phyloP scores from a whole-genome alignment of 2,329 filamentous ascomycete species.

The Ophiocordyceps sinensis region DNA sequence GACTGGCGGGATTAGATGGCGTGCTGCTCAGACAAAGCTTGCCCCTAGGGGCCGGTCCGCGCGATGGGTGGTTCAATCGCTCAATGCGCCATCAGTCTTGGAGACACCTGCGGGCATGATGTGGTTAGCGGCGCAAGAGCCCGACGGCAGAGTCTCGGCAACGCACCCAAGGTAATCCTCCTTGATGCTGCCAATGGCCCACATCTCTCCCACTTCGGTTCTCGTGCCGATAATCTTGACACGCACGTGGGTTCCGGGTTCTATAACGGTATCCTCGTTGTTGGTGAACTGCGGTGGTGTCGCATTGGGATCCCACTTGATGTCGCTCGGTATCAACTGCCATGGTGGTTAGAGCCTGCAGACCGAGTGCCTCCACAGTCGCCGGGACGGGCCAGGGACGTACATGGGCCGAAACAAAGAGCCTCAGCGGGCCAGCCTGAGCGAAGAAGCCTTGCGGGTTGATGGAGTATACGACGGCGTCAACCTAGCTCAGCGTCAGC shows the following conservation, averaged over 20 bases:
- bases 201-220: conserved; percentile 89
- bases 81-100: conserved; percentile 5
- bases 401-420: conserved; percentile 76
- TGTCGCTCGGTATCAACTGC: conserved; percentile 78
- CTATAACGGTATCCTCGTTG: conserved; percentile 84
- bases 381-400: conserved; percentile 14
- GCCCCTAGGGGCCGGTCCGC: not conserved
- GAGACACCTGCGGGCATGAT: conserved; percentile 10
- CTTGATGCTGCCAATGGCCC: conserved; percentile 94
- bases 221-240: conserved; percentile 90
- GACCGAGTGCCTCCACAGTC: not conserved
- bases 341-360: not conserved
- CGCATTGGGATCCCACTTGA: conserved; percentile 90
- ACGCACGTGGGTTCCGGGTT: conserved; percentile 83
- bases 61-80: not conserved
- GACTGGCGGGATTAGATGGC: not conserved
- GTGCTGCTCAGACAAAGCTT: not conserved
- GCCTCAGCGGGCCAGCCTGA: conserved; percentile 60
- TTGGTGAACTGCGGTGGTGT: conserved; percentile 96
- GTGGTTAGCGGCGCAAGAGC: conserved; percentile 4
- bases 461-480: conserved; percentile 83
- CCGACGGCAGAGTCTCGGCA: not conserved
- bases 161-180: conserved; percentile 57
- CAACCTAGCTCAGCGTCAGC: conserved; percentile 49
- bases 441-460: conserved; percentile 88